Conservation (phyloP, 2,329 filamentous ascomycete genomes). For the Trichophyton benhamiae region DNA sequence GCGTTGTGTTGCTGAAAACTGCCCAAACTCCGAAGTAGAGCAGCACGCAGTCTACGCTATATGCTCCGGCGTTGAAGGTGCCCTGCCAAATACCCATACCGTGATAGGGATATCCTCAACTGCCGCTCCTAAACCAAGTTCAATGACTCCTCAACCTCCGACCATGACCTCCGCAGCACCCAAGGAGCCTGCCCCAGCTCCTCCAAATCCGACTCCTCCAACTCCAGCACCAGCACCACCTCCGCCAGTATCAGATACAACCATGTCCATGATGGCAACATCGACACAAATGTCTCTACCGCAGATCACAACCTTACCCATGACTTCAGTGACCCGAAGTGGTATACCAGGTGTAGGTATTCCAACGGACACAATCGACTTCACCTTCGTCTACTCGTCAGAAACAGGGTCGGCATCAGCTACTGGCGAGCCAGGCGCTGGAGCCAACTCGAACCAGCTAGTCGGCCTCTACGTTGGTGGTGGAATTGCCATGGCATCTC, state of each 20-base stretch:
- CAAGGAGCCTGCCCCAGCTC: background rate
- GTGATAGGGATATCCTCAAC: slow-evolving; percentile 11
- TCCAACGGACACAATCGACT: slow-evolving; percentile 1
- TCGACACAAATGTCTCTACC: background rate
- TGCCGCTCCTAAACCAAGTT: slow-evolving; percentile 11
- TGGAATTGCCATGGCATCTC: slow-evolving; percentile 39
- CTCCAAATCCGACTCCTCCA: background rate
- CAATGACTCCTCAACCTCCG: slow-evolving; percentile 6
- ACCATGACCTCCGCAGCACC: background rate
- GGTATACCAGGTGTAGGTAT: background rate
- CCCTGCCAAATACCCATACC: slow-evolving; percentile 48
- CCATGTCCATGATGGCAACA: background rate
- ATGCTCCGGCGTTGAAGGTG: slow-evolving; percentile 41
- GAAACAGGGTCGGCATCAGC: background rate
- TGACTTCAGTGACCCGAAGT: background rate
- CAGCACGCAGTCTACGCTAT: slow-evolving; percentile 42
- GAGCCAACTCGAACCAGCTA: slow-evolving; percentile 22
- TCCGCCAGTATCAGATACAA: background rate
- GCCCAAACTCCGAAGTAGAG: slow-evolving; percentile 35
- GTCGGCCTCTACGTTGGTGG: slow-evolving; percentile 48
- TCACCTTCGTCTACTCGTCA: background rate
- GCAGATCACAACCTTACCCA: background rate
- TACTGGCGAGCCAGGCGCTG: background rate
- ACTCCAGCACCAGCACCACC: background rate
- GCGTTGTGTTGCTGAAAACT: slow-evolving; percentile 52